Percentiles rank a stretch among this genome's conserved stretches.
These are phyloP conservation scores for Psilocybe mexicana DNA, from an alignment of 1,284 basidiomycete genomes.

Conservation along the genomic window DNA sequence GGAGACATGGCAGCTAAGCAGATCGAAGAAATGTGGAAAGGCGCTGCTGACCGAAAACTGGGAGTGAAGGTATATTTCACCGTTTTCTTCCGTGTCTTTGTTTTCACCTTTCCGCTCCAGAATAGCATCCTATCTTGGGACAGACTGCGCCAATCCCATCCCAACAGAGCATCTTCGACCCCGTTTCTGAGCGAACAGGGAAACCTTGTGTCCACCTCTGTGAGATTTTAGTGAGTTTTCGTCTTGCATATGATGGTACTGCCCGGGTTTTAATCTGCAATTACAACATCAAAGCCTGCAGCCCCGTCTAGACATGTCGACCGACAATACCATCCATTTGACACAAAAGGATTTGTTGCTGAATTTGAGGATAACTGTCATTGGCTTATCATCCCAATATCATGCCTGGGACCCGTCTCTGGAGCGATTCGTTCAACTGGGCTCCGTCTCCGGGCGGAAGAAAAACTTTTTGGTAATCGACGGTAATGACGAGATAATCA, in stretches of 20 bases:
- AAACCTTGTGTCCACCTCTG: constrained; percentile 47
- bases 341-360: constrained; percentile 47
- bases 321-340: constrained; percentile 41
- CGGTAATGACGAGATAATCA: constrained; percentile 55
- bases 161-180: constrained; percentile 34
- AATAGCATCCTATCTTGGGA: constrained; percentile 63
- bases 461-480: constrained; percentile 44
- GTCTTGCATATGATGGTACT: neutral
- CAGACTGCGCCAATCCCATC: constrained; percentile 41
- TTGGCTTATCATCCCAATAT: constrained; percentile 65
- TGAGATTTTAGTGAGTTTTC: constrained; percentile 54
- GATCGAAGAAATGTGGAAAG: constrained; percentile 28
- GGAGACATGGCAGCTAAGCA: constrained; percentile 3
- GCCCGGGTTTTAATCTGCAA: neutral
- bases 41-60: constrained; percentile 26
- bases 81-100: neutral
- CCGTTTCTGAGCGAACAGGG: constrained; percentile 70
- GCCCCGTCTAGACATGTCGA: constrained; percentile 41
- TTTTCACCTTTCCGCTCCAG: constrained; percentile 23
- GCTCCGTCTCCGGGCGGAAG: constrained; percentile 26
- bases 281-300: constrained; percentile 34
- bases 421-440: constrained; percentile 51
- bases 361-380: constrained; percentile 53
- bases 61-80: constrained; percentile 24
- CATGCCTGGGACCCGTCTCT: constrained; percentile 56